Evolutionary conservation across 805 yeast genomes (phyloP).

Genomic region (Ogataea salicorniae): DNA sequence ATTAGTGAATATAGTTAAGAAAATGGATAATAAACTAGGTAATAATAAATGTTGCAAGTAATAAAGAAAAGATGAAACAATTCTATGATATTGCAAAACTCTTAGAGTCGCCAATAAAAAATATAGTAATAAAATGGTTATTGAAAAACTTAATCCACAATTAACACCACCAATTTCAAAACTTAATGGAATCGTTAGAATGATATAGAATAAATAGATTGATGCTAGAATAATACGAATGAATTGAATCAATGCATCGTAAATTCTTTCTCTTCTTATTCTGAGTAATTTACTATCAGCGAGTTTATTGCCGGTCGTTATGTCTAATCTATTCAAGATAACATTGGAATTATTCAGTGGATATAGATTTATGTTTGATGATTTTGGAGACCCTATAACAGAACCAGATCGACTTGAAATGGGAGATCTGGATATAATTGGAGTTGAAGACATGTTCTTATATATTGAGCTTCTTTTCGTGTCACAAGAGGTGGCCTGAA

Average conservation of each 20-base stretch:
- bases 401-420: slow-evolving; percentile 10
- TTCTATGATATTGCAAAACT: slow-evolving; percentile 42
- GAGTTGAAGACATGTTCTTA: too few relatives aligned
- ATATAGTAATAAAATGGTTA: slow-evolving; percentile 66
- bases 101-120: slow-evolving; percentile 69
- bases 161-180: slow-evolving; percentile 89
- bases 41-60: slow-evolving; percentile 78
- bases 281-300: neutral
- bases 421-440: slow-evolving; percentile 2
- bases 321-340: neutral
- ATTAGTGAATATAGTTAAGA: slow-evolving; percentile 48
- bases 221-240: slow-evolving; percentile 43
- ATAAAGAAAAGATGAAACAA: slow-evolving; percentile 49
- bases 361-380: slow-evolving; percentile 2
- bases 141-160: slow-evolving; percentile 83
- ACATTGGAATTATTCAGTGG: neutral
- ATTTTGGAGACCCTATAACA: neutral
- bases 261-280: slow-evolving; percentile 8
- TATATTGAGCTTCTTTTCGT: too few relatives aligned
- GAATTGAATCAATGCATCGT: slow-evolving; percentile 15
- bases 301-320: too few relatives aligned
- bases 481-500: too few relatives aligned
- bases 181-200: slow-evolving; percentile 84
- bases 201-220: slow-evolving; percentile 60
- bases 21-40: slow-evolving; percentile 74